These are phyloP conservation scores for Coprinopsis cinerea DNA, from an alignment of 768 basidiomycete species.

Conservation along the genomic window DNA sequence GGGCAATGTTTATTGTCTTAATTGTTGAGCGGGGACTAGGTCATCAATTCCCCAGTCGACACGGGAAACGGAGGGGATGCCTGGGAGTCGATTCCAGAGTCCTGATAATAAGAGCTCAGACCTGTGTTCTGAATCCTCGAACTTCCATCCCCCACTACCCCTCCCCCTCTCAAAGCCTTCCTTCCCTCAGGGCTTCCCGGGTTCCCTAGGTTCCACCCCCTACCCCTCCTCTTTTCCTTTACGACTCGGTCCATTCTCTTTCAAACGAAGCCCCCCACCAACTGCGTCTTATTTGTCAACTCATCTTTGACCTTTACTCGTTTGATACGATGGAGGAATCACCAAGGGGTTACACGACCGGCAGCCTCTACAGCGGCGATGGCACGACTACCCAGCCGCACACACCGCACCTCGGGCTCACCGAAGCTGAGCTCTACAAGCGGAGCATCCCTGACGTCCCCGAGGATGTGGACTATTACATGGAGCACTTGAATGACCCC, in stretches of 20 bases:
- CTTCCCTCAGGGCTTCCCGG: no score
- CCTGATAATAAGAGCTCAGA: background rate
- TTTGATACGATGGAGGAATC: constrained; percentile 9
- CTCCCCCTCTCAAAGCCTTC: background rate
- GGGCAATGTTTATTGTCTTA: background rate
- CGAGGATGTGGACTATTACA: constrained; percentile 64
- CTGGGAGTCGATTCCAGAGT: no score
- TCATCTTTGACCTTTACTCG: background rate
- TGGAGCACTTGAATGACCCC: constrained; percentile 78
- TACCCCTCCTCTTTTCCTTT: background rate
- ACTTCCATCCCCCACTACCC: background rate
- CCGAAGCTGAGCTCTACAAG: background rate
- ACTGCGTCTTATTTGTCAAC: no score
- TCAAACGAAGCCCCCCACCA: background rate
- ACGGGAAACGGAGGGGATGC: no score
- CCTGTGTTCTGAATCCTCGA: background rate
- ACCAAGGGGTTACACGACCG: background rate
- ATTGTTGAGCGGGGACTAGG: background rate
- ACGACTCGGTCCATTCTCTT: background rate
- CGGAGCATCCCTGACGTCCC: constrained; percentile 63
- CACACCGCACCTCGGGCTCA: background rate
- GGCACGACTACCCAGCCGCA: no score
- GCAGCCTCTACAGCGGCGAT: background rate
- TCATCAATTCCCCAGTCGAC: background rate
- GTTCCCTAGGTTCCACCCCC: no score